phyloP scores from a whole-genome alignment of 768 basidiomycete species.

The Agrocybe praecox region DNA sequence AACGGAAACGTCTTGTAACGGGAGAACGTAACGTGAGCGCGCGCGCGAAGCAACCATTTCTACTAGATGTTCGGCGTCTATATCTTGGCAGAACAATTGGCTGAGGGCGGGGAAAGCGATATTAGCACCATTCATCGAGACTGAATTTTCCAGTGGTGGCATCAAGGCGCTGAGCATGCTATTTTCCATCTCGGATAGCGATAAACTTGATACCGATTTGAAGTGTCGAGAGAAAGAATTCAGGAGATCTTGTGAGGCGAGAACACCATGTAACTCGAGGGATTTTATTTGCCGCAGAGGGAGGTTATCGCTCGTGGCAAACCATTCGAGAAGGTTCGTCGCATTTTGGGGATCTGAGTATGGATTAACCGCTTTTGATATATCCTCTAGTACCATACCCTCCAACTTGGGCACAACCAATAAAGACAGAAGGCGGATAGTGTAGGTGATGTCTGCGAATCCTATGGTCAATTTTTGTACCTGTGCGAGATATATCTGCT shows the following conservation, averaged over 20 bases:
- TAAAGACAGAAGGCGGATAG: slow-evolving; percentile 24
- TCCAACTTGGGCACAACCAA: slow-evolving; percentile 36
- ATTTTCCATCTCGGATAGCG: slow-evolving; percentile 20
- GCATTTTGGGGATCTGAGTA: slow-evolving; percentile 32
- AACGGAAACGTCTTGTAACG: slow-evolving; percentile 19
- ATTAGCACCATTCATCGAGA: background rate
- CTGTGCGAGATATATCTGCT: slow-evolving; percentile 26
- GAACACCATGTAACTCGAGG: slow-evolving; percentile 33
- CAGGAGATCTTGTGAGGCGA: slow-evolving; percentile 20
- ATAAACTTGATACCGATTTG: slow-evolving; percentile 24
- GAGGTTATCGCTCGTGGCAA: slow-evolving; percentile 22
- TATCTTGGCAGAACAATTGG: slow-evolving; percentile 28
- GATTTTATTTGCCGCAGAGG: slow-evolving; percentile 25
- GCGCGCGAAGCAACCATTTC: slow-evolving; percentile 21
- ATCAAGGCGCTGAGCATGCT: slow-evolving; percentile 22
- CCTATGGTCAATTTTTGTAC: slow-evolving; percentile 42
- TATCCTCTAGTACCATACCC: slow-evolving; percentile 46
- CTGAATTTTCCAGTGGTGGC: background rate
- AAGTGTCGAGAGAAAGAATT: slow-evolving; percentile 28
- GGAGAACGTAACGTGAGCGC: background rate
- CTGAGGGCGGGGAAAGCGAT: slow-evolving; percentile 14
- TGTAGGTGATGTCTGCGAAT: slow-evolving; percentile 24
- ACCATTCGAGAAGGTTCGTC: slow-evolving; percentile 35
- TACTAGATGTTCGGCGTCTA: slow-evolving; percentile 20
- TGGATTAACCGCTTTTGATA: slow-evolving; percentile 39